A percentile compares a stretch with the other conserved stretches of the same genome.
These are phyloP conservation scores for Fraxinus velutina DNA, from an alignment of 305 asterid genomes.

Conservation along the genomic window DNA sequence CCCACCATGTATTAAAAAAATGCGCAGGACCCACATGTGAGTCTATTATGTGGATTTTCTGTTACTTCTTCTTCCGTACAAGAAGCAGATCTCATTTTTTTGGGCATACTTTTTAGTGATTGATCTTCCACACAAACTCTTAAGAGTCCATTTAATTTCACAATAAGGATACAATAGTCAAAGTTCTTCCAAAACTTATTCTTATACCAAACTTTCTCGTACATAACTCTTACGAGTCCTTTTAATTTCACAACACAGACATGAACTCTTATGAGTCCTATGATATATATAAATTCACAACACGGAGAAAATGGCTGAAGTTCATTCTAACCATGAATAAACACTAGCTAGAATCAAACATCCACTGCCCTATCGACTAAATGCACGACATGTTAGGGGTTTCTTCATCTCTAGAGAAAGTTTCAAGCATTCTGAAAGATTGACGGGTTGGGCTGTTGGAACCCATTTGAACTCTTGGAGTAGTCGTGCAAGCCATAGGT, in stretches of 20 bases:
- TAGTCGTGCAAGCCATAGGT: slow-evolving; percentile 49
- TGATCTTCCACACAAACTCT: background rate
- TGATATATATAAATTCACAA: background rate
- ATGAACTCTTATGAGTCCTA: background rate
- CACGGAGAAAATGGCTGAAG: background rate
- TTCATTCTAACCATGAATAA: background rate
- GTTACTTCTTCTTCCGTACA: too few relatives aligned
- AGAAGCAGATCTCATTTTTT: too few relatives aligned
- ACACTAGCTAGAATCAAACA: background rate
- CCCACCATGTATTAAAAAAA: too few relatives aligned
- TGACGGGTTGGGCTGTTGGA: slow-evolving; percentile 29
- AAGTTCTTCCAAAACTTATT: background rate
- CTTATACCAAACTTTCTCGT: background rate
- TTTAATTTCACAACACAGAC: background rate
- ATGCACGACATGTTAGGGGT: slow-evolving; percentile 38
- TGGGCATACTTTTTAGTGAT: background rate
- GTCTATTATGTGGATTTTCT: too few relatives aligned
- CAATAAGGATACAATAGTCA: background rate
- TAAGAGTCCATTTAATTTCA: background rate
- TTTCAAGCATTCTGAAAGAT: slow-evolving; percentile 50
- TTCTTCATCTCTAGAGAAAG: slow-evolving; percentile 65
- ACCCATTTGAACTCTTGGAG: slow-evolving; percentile 48
- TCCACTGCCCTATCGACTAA: background rate
- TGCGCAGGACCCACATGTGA: too few relatives aligned
- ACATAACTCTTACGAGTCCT: background rate